Conservation (phyloP, 2,329 filamentous ascomycete genomes). For the Nigrospora oryzae region DNA sequence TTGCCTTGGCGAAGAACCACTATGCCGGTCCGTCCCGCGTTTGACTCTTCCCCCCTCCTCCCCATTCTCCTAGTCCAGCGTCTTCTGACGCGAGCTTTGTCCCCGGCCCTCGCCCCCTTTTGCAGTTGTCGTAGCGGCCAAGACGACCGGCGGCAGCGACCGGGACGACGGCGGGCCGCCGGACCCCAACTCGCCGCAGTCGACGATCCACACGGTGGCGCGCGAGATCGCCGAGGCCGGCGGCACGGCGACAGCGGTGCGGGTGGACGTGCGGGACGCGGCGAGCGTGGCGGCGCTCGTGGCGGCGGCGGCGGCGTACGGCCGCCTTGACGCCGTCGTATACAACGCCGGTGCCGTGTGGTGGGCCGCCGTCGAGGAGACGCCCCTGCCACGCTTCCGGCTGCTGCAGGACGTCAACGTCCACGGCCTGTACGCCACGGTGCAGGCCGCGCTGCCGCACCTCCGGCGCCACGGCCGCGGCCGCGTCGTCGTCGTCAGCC, state of each 20-base stretch:
- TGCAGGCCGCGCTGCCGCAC: constrained; percentile 62
- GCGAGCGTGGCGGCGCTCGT: constrained; percentile 54
- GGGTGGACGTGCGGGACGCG: constrained; percentile 62
- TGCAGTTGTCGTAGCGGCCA: constrained; percentile 68
- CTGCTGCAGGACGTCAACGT: constrained; percentile 70
- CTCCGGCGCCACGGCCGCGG: constrained; percentile 49
- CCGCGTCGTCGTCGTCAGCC: constrained; percentile 69
- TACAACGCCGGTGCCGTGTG: constrained; percentile 85
- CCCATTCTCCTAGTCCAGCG: neutral
- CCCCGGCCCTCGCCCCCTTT: too few relatives aligned
- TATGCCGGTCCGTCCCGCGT: constrained; percentile 50
- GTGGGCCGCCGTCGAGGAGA: constrained; percentile 69
- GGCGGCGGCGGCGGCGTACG: constrained; percentile 44
- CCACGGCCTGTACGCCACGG: constrained; percentile 64
- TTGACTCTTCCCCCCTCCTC: neutral
- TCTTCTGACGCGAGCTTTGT: too few relatives aligned
- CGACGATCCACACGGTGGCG: constrained; percentile 73
- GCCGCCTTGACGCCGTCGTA: constrained; percentile 62
- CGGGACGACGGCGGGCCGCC: constrained; percentile 40
- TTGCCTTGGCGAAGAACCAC: constrained; percentile 63
- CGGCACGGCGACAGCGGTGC: constrained; percentile 55
- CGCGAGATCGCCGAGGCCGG: constrained; percentile 62
- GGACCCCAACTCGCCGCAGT: constrained; percentile 64
- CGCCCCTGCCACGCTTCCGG: constrained; percentile 67
- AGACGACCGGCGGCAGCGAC: constrained; percentile 56